These are phyloP conservation scores for Pinus tabuliformis DNA, from an alignment of 75 land plant species.

Conservation along the genomic window DNA sequence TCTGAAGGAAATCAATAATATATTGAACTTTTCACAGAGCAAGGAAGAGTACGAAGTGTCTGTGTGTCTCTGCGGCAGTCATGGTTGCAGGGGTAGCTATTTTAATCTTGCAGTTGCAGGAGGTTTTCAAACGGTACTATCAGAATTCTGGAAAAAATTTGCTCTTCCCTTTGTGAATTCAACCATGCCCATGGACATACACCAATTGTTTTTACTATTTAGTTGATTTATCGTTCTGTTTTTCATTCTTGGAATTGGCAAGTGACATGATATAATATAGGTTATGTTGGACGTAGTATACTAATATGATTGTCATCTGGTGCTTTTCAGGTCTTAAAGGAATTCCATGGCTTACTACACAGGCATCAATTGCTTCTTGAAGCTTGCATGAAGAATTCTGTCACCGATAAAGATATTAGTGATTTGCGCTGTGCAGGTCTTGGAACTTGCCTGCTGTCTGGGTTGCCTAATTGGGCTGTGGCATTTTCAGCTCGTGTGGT, in stretches of 20 bases:
- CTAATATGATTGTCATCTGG: neutral
- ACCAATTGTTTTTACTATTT: neutral
- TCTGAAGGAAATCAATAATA: neutral
- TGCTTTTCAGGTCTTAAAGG: conserved; percentile 75
- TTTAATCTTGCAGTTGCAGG: conserved; percentile 88
- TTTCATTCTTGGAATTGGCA: neutral
- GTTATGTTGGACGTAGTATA: neutral
- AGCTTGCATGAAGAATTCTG: conserved; percentile 71
- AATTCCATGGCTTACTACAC: conserved; percentile 80
- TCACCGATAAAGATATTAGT: conserved; percentile 63
- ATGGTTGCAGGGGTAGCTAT: conserved; percentile 95
- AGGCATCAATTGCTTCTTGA: conserved; percentile 78
- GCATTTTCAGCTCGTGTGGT: conserved; percentile 94
- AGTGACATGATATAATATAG: neutral
- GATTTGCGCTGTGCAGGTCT: conserved; percentile 85
- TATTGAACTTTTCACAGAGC: conserved; percentile 50
- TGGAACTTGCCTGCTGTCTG: conserved; percentile 85
- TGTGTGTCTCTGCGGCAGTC: conserved; percentile 96
- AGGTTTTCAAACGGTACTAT: conserved; percentile 78
- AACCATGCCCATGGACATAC: neutral
- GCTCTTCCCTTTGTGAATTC: neutral
- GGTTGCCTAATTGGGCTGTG: conserved; percentile 88
- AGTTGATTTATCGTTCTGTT: neutral
- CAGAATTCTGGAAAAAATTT: neutral
- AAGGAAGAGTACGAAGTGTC: conserved; percentile 97